Conservation (phyloP, 805 yeast species). For the Candida germanica region DNA sequence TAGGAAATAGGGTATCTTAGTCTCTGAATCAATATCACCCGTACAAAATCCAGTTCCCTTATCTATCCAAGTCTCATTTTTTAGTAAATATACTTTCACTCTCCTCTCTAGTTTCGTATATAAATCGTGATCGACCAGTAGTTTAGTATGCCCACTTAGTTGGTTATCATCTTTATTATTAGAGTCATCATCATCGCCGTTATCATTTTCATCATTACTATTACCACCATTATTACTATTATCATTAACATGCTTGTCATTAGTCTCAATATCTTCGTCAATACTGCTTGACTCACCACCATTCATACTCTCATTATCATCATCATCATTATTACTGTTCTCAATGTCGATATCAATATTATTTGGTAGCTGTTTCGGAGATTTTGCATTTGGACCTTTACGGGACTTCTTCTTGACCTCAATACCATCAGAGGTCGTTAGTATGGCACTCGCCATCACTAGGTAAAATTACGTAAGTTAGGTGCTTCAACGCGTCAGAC, state of each 20-base stretch:
- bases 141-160: background rate
- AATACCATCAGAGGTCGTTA: constrained; percentile 3
- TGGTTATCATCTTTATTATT: background rate
- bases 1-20: constrained; percentile 53
- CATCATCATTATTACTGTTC: too few relatives aligned
- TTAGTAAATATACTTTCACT: constrained; percentile 86
- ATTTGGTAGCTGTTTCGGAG: too few relatives aligned
- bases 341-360: too few relatives aligned
- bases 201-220: background rate
- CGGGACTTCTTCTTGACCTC: too few relatives aligned
- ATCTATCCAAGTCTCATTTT: constrained; percentile 84
- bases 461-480: too few relatives aligned
- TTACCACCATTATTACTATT: background rate
- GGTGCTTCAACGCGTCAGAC: too few relatives aligned
- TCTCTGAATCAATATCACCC: constrained; percentile 52
- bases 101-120: constrained; percentile 52
- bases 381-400: too few relatives aligned
- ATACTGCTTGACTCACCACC: too few relatives aligned
- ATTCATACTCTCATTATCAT: too few relatives aligned
- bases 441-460: constrained; percentile 4
- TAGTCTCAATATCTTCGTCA: too few relatives aligned
- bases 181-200: background rate
- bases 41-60: constrained; percentile 88
- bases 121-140: background rate
- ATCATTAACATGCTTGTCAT: too few relatives aligned